Conservation (phyloP, 495 filamentous ascomycete genomes). For the Pyrenula massariospora region DNA sequence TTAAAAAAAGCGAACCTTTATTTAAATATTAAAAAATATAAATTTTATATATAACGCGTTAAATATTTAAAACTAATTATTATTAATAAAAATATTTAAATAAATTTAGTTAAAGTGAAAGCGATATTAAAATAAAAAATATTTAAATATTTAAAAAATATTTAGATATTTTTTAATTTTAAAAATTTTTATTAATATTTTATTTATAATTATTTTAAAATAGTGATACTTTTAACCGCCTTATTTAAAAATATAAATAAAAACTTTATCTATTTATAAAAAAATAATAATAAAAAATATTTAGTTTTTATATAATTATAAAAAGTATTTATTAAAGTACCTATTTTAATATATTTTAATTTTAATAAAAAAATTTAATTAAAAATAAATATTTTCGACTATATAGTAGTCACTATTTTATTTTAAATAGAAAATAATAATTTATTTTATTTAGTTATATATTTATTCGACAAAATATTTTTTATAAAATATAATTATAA, state of each 20-base stretch:
- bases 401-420: slow-evolving; percentile 2
- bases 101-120: slow-evolving; percentile 6
- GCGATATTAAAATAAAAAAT: slow-evolving; percentile 14
- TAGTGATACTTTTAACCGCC: slow-evolving; percentile 7
- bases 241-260: slow-evolving; percentile 6
- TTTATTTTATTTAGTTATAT: slow-evolving; percentile 2
- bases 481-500: slow-evolving; percentile 12
- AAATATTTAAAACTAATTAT: slow-evolving; percentile 6
- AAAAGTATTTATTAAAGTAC: slow-evolving; percentile 3
- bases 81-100: slow-evolving; percentile 3
- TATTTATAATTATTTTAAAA: slow-evolving; percentile 12
- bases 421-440: slow-evolving; percentile 3
- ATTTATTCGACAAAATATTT: slow-evolving; percentile 8
- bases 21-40: slow-evolving; percentile 8
- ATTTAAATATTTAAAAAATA: slow-evolving; percentile 11
- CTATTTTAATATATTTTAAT: slow-evolving; percentile 6
- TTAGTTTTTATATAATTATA: slow-evolving; percentile 1
- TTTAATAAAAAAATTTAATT: slow-evolving; percentile 1
- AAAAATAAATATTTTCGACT: slow-evolving; percentile 7
- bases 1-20: slow-evolving; percentile 4
- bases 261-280: slow-evolving; percentile 1
- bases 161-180: slow-evolving; percentile 18
- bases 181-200: slow-evolving; percentile 23
- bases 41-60: slow-evolving; percentile 5
- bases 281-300: slow-evolving; percentile 3